These are phyloP conservation scores for Aegilops sharonensis DNA, from an alignment of 176 grass and related monocot species.

Conservation along the genomic window DNA sequence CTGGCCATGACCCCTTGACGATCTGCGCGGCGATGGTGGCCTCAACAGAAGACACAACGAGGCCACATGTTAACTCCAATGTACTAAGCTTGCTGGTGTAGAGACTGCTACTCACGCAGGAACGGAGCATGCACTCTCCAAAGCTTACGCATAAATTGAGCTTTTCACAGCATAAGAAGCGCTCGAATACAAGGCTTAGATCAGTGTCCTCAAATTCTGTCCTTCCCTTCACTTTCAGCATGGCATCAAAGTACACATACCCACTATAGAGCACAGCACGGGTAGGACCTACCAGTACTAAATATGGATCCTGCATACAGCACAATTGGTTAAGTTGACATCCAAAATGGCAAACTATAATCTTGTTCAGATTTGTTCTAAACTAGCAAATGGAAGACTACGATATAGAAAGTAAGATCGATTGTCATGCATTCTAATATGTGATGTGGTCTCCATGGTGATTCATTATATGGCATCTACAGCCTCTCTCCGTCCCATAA, in stretches of 20 bases:
- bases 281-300: constrained; percentile 2
- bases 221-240: constrained; percentile 6
- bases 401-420: neutral
- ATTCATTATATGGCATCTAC: neutral
- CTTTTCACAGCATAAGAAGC: neutral
- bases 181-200: neutral
- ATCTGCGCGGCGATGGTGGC: neutral
- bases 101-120: neutral
- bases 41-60: neutral
- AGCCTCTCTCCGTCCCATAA: too few species aligned
- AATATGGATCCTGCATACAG: neutral
- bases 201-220: neutral
- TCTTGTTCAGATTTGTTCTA: neutral
- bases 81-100: neutral
- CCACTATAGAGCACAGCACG: neutral
- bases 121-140: neutral
- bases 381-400: neutral
- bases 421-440: neutral
- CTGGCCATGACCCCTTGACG: constrained; percentile 3
- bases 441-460: neutral
- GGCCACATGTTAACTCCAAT: neutral
- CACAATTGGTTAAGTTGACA: neutral
- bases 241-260: neutral
- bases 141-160: neutral
- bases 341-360: neutral